Conservation (phyloP, 257 asterid species). For the Echites panduratus region DNA sequence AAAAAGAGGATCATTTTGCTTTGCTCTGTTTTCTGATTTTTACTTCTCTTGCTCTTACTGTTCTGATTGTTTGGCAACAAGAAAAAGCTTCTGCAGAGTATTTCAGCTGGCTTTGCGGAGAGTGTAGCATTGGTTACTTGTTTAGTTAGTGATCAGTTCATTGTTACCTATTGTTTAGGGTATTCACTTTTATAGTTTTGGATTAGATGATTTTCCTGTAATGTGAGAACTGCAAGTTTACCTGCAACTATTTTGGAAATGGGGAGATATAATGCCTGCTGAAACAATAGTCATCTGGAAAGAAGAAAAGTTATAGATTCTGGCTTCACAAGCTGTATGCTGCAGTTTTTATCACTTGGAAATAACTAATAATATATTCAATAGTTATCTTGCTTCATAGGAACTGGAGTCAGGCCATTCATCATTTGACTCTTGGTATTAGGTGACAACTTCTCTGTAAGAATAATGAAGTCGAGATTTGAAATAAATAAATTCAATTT, state of each 20-base stretch:
- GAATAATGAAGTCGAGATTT: not conserved
- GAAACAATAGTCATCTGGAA: not conserved
- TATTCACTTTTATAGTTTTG: not conserved
- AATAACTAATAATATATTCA: too few relatives aligned
- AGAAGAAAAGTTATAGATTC: too few relatives aligned
- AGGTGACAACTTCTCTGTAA: not conserved
- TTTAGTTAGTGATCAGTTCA: not conserved
- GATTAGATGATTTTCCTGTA: not conserved
- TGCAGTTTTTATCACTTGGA: not conserved
- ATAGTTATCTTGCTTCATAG: not conserved
- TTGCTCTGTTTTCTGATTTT: not conserved
- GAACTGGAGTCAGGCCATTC: too few relatives aligned
- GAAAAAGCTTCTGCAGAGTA: not conserved
- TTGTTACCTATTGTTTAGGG: not conserved
- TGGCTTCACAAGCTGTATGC: not conserved
- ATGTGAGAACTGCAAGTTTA: not conserved
- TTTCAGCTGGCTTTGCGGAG: not conserved
- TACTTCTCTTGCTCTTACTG: not conserved
- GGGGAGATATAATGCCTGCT: not conserved
- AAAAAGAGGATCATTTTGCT: not conserved
- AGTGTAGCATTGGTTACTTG: not conserved
- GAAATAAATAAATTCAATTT: too few relatives aligned
- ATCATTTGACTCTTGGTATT: not conserved
- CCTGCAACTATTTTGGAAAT: not conserved
- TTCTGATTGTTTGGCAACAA: not conserved